These are phyloP conservation scores for Cornus controversa DNA, from an alignment of 148 eudicot species.

Conservation along the genomic window DNA sequence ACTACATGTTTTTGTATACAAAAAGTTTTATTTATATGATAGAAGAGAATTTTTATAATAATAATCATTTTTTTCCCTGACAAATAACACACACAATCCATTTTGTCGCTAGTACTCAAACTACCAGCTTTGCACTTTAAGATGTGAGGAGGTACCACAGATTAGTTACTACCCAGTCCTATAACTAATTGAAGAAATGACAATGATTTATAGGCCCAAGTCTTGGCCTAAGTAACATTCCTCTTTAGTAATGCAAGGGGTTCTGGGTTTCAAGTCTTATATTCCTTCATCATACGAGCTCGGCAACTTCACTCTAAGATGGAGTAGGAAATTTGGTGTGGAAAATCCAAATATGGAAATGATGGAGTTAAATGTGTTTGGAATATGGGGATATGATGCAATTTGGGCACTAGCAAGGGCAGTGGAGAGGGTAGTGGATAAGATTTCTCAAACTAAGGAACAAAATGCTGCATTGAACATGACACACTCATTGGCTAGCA, in stretches of 20 bases:
- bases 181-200: too few species aligned
- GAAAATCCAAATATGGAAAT: background rate
- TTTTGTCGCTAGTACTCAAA: too few species aligned
- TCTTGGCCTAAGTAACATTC: too few species aligned
- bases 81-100: too few species aligned
- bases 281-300: conserved; percentile 21
- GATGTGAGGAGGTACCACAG: too few species aligned
- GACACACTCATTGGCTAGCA: background rate
- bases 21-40: too few species aligned
- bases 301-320: conserved; percentile 13
- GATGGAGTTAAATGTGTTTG: background rate
- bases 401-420: conserved; percentile 24
- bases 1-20: too few species aligned
- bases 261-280: conserved; percentile 23
- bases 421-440: conserved; percentile 4
- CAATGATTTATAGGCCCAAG: too few species aligned
- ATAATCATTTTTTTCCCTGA: too few species aligned
- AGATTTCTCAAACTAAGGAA: background rate
- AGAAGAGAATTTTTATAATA: too few species aligned
- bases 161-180: too few species aligned
- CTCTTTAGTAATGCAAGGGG: conserved; percentile 36
- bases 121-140: too few species aligned
- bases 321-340: conserved; percentile 12
- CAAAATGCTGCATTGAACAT: background rate
- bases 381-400: conserved; percentile 27